phyloP scores from a whole-genome alignment of 1,284 basidiomycete genomes.

The Agaricales sp. region DNA sequence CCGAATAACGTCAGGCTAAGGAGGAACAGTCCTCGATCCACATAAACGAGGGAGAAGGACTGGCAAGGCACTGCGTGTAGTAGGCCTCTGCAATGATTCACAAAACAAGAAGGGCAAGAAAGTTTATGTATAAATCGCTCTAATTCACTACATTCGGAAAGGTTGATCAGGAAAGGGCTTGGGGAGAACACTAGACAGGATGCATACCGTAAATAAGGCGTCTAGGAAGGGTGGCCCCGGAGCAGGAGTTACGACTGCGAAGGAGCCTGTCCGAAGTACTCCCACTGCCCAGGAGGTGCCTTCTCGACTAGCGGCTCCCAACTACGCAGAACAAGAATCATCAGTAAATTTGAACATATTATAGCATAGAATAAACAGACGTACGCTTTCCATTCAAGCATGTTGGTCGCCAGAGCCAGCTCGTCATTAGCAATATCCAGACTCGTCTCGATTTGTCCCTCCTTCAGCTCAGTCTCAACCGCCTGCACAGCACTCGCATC shows the following conservation, averaged over 20 bases:
- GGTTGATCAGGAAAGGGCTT: too few relatives aligned
- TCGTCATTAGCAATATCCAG: constrained; percentile 82
- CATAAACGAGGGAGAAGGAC: too few relatives aligned
- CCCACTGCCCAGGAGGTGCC: constrained; percentile 79
- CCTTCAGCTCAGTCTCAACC: constrained; percentile 65
- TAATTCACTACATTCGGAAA: too few relatives aligned
- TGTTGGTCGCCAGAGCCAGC: constrained; percentile 67
- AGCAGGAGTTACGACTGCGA: constrained; percentile 15
- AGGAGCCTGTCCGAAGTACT: constrained; percentile 49
- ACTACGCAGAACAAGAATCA: constrained; percentile 29
- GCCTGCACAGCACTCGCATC: constrained; percentile 27
- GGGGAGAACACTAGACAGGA: too few relatives aligned
- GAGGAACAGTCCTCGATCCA: too few relatives aligned
- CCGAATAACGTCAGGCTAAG: too few relatives aligned
- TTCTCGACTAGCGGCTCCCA: constrained; percentile 84
- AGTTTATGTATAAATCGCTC: too few relatives aligned
- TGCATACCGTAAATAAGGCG: background rate
- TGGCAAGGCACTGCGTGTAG: too few relatives aligned
- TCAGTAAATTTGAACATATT: background rate
- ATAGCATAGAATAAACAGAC: constrained; percentile 24
- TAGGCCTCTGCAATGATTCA: too few relatives aligned
- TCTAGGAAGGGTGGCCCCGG: background rate
- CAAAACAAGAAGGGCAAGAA: too few relatives aligned
- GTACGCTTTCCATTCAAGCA: constrained; percentile 95
- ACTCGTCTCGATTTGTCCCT: constrained; percentile 79